phyloP scores from a whole-genome alignment of 2,329 filamentous ascomycete species.

The Graphilbum fragrans region DNA sequence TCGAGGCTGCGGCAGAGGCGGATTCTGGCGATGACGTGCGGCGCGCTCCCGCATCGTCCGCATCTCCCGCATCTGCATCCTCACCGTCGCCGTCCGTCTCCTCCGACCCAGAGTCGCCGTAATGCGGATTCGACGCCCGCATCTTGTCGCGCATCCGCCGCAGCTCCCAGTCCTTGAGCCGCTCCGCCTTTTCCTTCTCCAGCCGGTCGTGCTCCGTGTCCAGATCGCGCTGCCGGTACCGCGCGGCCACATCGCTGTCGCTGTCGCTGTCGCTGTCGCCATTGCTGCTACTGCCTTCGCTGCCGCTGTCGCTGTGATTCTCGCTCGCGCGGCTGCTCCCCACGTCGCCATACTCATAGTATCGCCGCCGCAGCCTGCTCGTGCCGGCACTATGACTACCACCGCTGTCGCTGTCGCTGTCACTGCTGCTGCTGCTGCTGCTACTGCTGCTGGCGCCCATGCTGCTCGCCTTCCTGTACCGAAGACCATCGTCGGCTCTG shows the following conservation, averaged over 20 bases:
- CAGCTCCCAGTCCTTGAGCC: constrained; percentile 6
- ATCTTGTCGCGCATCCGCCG: constrained; percentile 6
- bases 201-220: constrained; percentile 2
- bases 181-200: background rate
- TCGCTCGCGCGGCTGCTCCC: background rate
- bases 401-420: background rate
- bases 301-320: background rate
- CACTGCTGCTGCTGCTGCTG: background rate
- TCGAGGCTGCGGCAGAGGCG: background rate
- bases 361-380: background rate
- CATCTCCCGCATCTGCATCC: too few relatives aligned
- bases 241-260: background rate
- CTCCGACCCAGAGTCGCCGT: too few relatives aligned
- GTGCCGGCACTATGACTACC: background rate
- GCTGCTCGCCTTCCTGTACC: background rate
- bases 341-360: background rate
- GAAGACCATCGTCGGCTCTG: too few relatives aligned
- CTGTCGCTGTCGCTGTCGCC: constrained; percentile 1
- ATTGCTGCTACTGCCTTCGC: background rate
- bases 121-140: background rate
- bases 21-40: background rate
- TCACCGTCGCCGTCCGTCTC: background rate
- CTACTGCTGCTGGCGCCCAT: background rate
- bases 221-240: background rate
- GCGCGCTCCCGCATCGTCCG: background rate